Evolutionary conservation across 2,329 filamentous ascomycete genomes (phyloP).

Genomic region (Cladobotryum mycophilum): DNA sequence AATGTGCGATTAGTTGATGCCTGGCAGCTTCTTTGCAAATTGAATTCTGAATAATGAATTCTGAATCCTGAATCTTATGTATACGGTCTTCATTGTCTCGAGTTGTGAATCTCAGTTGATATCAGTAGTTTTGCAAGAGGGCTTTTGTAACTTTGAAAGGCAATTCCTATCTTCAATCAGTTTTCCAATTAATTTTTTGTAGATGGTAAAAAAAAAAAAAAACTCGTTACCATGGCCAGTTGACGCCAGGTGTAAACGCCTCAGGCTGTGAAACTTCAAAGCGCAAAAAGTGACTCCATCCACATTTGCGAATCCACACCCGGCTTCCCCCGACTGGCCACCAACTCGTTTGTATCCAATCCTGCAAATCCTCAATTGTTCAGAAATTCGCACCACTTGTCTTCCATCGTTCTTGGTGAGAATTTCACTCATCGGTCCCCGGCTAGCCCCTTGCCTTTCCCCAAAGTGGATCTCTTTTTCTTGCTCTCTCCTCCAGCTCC

Average conservation of each 20-base stretch:
- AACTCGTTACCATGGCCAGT: background rate
- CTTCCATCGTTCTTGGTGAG: constrained; percentile 18
- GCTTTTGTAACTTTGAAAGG: background rate
- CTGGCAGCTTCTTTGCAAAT: background rate
- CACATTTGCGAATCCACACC: constrained; percentile 25
- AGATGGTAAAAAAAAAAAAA: too few species aligned
- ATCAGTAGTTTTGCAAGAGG: background rate
- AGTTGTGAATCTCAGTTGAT: background rate
- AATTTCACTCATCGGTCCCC: constrained; percentile 30
- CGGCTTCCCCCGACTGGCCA: constrained; percentile 30
- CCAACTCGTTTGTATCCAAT: constrained; percentile 21
- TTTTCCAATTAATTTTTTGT: background rate
- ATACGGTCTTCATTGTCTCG: background rate
- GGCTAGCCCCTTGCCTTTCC: constrained; percentile 25
- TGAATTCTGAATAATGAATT: background rate
- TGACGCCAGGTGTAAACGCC: constrained; percentile 17
- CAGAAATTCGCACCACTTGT: constrained; percentile 23
- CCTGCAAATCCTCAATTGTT: constrained; percentile 7
- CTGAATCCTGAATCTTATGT: background rate
- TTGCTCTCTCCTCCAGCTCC: constrained; percentile 33
- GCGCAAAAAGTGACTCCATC: constrained; percentile 20
- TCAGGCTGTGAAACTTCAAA: constrained; percentile 25
- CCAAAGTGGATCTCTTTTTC: constrained; percentile 33
- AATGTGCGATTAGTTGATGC: background rate
- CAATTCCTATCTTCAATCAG: too few species aligned